A percentile compares a stretch with the other conserved stretches of the same genome.
phyloP scores from a whole-genome alignment of 768 basidiomycete species.

The Paxillus involutus region DNA sequence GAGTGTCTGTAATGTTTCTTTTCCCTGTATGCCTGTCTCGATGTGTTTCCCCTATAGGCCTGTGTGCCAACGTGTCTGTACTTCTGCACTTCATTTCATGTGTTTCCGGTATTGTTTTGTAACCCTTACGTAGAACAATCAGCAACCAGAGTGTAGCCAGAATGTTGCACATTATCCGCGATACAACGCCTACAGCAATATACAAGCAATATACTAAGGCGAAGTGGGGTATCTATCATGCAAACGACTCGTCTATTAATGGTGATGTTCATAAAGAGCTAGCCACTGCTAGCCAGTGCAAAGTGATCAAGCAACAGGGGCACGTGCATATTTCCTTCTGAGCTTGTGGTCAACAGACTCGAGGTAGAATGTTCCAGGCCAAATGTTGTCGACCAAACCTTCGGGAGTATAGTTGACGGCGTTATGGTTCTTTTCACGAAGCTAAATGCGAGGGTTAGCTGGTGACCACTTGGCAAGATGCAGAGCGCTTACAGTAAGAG shows the following conservation, averaged over 20 bases:
- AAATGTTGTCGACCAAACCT: conserved; percentile 89
- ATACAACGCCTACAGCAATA: conserved; percentile 2
- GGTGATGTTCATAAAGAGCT: not conserved
- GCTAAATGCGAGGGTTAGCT: conserved; percentile 43
- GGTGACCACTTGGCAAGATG: not conserved
- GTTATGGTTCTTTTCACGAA: conserved; percentile 97
- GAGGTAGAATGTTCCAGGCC: conserved; percentile 93
- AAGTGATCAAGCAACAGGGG: conserved; percentile 28
- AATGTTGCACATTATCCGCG: not conserved
- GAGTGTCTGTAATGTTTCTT: too few relatives aligned
- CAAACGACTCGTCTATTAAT: conserved; percentile 8
- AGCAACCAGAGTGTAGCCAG: not conserved
- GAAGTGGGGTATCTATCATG: conserved; percentile 7
- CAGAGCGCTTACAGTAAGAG: conserved; percentile 56
- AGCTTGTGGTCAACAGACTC: conserved; percentile 87
- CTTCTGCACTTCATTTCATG: too few relatives aligned
- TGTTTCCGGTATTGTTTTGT: too few relatives aligned
- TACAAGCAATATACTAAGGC: conserved; percentile 11
- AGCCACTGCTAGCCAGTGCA: not conserved
- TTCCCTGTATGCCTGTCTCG: too few relatives aligned
- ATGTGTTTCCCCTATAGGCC: too few relatives aligned
- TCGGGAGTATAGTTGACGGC: conserved; percentile 79
- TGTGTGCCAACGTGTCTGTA: too few relatives aligned
- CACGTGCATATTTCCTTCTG: conserved; percentile 80
- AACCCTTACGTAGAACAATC: too few relatives aligned